phyloP scores from a whole-genome alignment of 768 basidiomycete species.

The Lactarius deliciosus region DNA sequence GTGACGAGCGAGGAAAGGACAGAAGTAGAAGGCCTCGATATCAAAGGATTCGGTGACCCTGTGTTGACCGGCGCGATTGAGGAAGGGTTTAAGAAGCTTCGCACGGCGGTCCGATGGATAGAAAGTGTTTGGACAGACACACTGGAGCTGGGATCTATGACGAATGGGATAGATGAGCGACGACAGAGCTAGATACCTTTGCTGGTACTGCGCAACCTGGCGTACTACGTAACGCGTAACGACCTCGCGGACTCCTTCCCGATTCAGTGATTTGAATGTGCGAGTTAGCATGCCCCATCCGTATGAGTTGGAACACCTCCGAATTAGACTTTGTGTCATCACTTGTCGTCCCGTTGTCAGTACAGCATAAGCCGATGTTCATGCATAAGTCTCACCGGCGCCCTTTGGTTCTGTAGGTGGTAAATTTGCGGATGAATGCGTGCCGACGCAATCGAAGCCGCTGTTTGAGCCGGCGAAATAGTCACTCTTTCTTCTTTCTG shows the following conservation, averaged over 20 bases:
- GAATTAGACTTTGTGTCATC: conserved; percentile 47
- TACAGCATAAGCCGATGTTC: conserved; percentile 46
- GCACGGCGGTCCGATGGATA: conserved; percentile 50
- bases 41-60: conserved; percentile 71
- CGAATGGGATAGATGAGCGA: neutral
- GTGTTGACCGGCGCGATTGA: conserved; percentile 47
- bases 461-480: neutral
- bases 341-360: conserved; percentile 88
- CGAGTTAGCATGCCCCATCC: conserved; percentile 30
- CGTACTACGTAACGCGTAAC: neutral
- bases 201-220: neutral
- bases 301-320: neutral
- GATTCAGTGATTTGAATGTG: conserved; percentile 58
- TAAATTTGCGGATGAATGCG: conserved; percentile 53
- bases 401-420: conserved; percentile 48
- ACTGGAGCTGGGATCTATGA: conserved; percentile 27
- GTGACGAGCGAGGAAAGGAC: conserved; percentile 13
- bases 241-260: no score
- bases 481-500: neutral
- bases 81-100: conserved; percentile 45
- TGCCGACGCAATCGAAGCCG: conserved; percentile 41
- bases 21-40: conserved; percentile 30
- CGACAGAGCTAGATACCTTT: neutral
- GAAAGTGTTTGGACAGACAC: conserved; percentile 55
- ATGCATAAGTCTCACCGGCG: neutral